phyloP scores from a whole-genome alignment of 306 rosid species.

The Begonia peltatifolia region DNA sequence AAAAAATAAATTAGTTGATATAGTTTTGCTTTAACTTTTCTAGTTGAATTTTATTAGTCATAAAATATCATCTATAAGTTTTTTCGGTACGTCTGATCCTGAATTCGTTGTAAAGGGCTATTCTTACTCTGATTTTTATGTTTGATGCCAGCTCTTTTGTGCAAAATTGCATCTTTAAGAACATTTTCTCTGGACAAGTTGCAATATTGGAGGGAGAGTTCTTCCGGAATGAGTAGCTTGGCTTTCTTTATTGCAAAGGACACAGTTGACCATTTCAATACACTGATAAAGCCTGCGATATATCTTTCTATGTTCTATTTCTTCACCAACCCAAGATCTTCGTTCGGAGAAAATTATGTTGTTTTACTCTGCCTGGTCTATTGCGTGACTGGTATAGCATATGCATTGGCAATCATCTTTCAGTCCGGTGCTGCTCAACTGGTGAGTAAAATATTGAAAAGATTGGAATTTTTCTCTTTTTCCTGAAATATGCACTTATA shows the following conservation, averaged over 20 bases:
- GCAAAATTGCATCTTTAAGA: conserved; percentile 89
- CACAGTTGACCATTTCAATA: conserved; percentile 72
- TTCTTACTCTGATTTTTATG: conserved; percentile 6
- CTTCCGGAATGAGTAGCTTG: conserved; percentile 69
- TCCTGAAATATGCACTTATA: too few relatives aligned
- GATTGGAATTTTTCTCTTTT: too few relatives aligned
- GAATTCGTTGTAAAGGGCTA: neutral
- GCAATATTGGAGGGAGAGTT: conserved; percentile 80
- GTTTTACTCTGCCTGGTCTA: conserved; percentile 74
- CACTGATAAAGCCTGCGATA: conserved; percentile 67
- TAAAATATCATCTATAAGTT: too few relatives aligned
- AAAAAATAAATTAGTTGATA: too few relatives aligned
- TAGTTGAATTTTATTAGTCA: too few relatives aligned
- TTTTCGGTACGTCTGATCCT: too few relatives aligned
- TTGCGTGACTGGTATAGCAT: conserved; percentile 92
- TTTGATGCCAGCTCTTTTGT: conserved; percentile 70
- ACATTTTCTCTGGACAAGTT: conserved; percentile 75
- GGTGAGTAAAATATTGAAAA: conserved; percentile 29
- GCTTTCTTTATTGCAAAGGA: conserved; percentile 95
- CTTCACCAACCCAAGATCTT: conserved; percentile 83
- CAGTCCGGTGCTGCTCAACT: conserved; percentile 94
- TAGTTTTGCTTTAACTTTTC: too few relatives aligned
- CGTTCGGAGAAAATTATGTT: conserved; percentile 62
- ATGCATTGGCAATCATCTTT: conserved; percentile 62
- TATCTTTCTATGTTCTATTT: conserved; percentile 91